Evolutionary conservation across 1,284 basidiomycete genomes (phyloP), one percentile per base, ranked within the genome.

Genomic region (Hymenochaete sp.): DNA sequence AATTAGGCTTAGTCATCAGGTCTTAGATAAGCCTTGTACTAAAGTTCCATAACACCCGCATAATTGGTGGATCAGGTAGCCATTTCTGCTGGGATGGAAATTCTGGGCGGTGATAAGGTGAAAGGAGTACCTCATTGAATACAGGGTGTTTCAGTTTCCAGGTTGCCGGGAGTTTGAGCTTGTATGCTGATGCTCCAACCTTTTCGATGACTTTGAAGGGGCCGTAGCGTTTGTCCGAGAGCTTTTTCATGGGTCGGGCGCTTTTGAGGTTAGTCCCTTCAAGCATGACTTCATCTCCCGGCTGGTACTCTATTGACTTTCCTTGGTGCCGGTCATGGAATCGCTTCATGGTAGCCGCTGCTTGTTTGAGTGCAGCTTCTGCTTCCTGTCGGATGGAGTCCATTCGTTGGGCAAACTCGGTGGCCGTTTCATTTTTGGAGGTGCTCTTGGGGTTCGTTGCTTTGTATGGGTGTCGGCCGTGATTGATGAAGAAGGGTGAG

Each of bases 401-500:
- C 19, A 39, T 22, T 7, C 19, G 18, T 6, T 39, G 10, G 8
- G 18, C 38, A 39, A 39, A 39, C 10, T 21, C 8, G 10, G 10
- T 24, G 14, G 38, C 38, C 24, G 19, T 7, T 19, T 24, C 9
- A 39, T 39, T 39, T 16, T 40, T 47, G 19, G 38, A 37, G 16
- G 39, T 26, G n/a, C 49, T 46, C 52, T 44, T 42, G 64, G 28
- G 14, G 28, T 31, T 31, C 14, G 28, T 31, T 9, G 10, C 28
- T 31, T 31, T 31, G 14, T 31, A 37, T 16, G 18, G 35, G 16
- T 37, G 16, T 11, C 10, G 8, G 9, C 35, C 18, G 18, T 37
- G 18, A 16, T 37, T 37, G 18, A 37, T 9, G 18, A 37, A 37
- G 35, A 37, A 37, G 18, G 35, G 35, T 9, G 35, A 37, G 8